Base-by-base conservation (phyloP, 225 moss, liverwort and hornwort genomes). In the Pleurozium schreberi region DNA sequence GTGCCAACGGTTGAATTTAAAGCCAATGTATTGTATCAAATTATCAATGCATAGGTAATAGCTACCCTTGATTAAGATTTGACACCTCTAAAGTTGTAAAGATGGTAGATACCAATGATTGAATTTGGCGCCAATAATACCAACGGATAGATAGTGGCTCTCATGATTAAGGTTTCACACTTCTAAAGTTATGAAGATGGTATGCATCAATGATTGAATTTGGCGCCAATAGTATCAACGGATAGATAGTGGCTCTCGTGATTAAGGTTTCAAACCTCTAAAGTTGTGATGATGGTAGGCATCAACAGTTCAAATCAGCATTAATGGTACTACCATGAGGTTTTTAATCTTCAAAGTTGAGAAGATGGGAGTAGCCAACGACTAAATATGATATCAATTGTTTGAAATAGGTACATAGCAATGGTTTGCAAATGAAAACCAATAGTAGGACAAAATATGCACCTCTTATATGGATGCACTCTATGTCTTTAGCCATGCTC, bases 381-480 rank as follows among this genome's bases (percentile, higher is more conserved):
- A 0, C n/a, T 16, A 1, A n/a, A 17, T n/a, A n/a, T 0, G 0
- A 2, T 5, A 12, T 11, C 2, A 33, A 50, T 2, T 12, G 12
- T 34, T 50, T 50, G 10, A 5, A 75, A 75, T 34, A 11, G 12
- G 50, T 57, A 57, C 6, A 26, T 25, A 25, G 6, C 1, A 38
- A n/a, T 53, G 36, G 5, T 77, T 53, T 77, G 23, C 10, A 76
- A 76, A 14, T 34, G 5, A 12, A 1, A 13, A 52, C 36, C 2
- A 52, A 14, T 20, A 22, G 3, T 76, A 52, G 3, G 14, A 0
- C 34, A 36, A 52, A 52, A 1, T 34, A 34, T 77, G 4, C 0
- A 0, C 5, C 0, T 4, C 0, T 78, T n/a, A 38, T 0, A 57
- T 17, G 26, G 26, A 55, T 25, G 2, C 1, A 15, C 6, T 9